Evolutionary conservation across 306 rosid genomes (phyloP).

Genomic region (Astragalus membranaceus): DNA sequence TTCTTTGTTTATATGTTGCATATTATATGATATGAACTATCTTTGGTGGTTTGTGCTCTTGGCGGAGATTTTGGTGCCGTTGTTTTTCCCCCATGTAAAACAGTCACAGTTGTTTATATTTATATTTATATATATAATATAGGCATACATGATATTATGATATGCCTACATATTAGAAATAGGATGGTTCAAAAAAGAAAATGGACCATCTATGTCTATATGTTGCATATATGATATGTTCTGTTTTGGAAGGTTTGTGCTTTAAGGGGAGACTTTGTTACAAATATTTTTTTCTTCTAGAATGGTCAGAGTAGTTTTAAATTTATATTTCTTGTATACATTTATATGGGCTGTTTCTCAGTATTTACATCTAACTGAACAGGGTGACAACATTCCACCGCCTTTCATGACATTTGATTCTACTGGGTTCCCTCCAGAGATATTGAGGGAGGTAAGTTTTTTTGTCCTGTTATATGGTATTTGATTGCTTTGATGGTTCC

Average conservation of each 20-base stretch:
- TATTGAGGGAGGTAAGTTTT: slow-evolving; percentile 84
- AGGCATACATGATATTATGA: neutral
- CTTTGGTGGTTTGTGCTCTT: neutral
- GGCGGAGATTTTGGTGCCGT: neutral
- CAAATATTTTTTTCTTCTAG: neutral
- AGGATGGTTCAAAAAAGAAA: neutral
- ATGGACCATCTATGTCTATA: neutral
- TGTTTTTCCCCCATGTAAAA: neutral
- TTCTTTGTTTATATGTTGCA: neutral
- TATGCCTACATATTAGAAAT: neutral
- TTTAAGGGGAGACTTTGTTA: neutral
- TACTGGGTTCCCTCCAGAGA: slow-evolving; percentile 90
- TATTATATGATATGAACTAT: neutral
- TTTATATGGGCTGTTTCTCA: slow-evolving; percentile 6
- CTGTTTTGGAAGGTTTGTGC: neutral
- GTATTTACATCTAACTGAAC: slow-evolving; percentile 28
- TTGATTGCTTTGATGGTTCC: slow-evolving; percentile 16
- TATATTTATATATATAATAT: too few relatives aligned
- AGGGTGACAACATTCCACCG: slow-evolving; percentile 97
- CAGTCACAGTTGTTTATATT: too few relatives aligned
- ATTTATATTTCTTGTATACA: neutral
- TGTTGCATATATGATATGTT: neutral
- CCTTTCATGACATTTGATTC: slow-evolving; percentile 90
- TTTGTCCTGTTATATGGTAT: slow-evolving; percentile 10
- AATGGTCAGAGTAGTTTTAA: neutral